These are phyloP conservation scores for Effrenium voratum DNA, from an alignment of 73 alveolate genomes.

Conservation along the genomic window DNA sequence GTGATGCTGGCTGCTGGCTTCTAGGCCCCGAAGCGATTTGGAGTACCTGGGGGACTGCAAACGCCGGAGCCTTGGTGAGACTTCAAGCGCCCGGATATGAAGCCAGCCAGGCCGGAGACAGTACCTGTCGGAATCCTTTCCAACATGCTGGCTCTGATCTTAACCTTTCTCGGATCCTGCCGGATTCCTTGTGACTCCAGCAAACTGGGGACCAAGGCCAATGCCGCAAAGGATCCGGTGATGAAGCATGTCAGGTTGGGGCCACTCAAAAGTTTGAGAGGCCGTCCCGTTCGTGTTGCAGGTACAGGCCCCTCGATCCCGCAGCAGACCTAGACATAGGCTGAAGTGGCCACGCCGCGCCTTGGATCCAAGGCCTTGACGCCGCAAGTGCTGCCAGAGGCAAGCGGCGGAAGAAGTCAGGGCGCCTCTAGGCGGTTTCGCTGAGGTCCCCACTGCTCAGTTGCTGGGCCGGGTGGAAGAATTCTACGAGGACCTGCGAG, in stretches of 20 bases:
- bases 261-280: not conserved
- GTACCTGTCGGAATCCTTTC: constrained; percentile 44
- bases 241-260: not conserved
- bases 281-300: not conserved
- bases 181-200: not conserved
- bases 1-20: too few relatives aligned
- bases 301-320: constrained; percentile 79
- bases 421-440: not conserved
- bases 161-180: not conserved
- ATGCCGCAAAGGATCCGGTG: not conserved
- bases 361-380: constrained; percentile 38
- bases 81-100: not conserved
- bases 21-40: too few relatives aligned
- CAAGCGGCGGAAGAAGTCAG: not conserved
- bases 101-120: not conserved
- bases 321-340: not conserved
- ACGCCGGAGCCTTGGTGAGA: too few relatives aligned
- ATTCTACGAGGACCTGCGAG: constrained; percentile 59
- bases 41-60: too few relatives aligned
- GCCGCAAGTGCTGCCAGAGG: constrained; percentile 46
- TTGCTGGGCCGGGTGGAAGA: constrained; percentile 63
- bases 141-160: constrained; percentile 5
- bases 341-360: not conserved
- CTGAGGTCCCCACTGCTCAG: constrained; percentile 53
- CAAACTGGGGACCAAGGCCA: not conserved